phyloP scores from a whole-genome alignment of 257 asterid species.

The Salvia miltiorrhiza region DNA sequence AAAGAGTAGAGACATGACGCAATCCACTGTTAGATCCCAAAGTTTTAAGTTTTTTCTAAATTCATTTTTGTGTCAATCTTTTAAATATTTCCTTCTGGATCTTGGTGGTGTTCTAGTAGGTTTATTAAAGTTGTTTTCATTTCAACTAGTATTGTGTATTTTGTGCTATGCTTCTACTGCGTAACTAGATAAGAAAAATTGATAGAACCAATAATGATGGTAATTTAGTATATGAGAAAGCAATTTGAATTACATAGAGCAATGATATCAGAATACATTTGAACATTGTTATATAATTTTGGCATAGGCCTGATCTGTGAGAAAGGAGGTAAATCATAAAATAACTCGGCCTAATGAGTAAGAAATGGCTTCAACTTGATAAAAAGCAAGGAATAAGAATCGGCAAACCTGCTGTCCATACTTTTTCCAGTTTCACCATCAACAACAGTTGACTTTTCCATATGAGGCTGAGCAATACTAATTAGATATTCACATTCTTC shows the following conservation, averaged over 20 bases:
- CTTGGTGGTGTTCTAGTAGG: neutral
- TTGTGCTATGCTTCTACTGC: neutral
- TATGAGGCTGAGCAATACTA: conserved; percentile 77
- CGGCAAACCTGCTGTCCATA: conserved; percentile 79
- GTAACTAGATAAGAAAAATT: no score
- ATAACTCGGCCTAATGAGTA: conserved; percentile 1
- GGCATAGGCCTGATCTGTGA: neutral
- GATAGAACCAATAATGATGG: neutral
- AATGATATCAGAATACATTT: neutral
- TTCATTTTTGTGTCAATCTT: neutral
- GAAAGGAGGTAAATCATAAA: neutral
- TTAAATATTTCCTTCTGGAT: neutral
- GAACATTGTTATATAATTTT: conserved; percentile 2
- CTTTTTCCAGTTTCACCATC: conserved; percentile 89
- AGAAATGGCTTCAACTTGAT: conserved; percentile 10
- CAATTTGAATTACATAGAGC: neutral
- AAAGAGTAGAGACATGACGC: neutral
- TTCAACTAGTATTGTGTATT: neutral
- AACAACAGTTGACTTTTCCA: conserved; percentile 89
- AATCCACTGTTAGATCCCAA: neutral
- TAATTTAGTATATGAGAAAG: neutral
- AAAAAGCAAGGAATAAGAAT: neutral
- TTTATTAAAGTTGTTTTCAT: neutral
- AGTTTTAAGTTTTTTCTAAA: neutral
- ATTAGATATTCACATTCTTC: conserved; percentile 95